Percentiles rank a stretch among this genome's conserved stretches.
Evolutionary conservation across 2,329 filamentous ascomycete species (phyloP).

Genomic region (Lomentospora prolificans): DNA sequence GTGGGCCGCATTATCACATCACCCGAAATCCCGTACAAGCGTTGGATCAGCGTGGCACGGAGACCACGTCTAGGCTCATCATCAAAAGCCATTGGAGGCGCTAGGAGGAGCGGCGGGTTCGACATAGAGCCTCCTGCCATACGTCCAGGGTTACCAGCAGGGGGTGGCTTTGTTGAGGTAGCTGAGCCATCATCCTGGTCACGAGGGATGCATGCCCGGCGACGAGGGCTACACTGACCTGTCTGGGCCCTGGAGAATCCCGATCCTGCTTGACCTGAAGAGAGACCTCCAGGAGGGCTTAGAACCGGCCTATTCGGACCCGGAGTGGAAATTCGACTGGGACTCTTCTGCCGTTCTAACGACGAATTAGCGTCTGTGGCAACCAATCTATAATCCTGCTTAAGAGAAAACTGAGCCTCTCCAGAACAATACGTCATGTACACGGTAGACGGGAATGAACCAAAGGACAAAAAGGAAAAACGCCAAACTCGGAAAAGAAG

Average conservation of each 20-base stretch:
- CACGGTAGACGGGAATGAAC: too few species aligned
- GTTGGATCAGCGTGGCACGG: neutral
- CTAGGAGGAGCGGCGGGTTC: constrained; percentile 10
- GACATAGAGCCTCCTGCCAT: constrained; percentile 13
- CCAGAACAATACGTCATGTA: too few species aligned
- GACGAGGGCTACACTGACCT: neutral
- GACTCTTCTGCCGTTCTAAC: neutral
- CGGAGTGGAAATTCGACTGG: neutral
- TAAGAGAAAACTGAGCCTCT: too few species aligned
- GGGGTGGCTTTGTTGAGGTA: constrained; percentile 9
- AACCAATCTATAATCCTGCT: too few species aligned
- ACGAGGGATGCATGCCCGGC: constrained; percentile 9
- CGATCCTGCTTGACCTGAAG: neutral
- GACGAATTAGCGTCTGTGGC: neutral
- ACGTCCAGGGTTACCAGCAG: constrained; percentile 14
- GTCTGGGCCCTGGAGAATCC: neutral
- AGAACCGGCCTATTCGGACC: neutral
- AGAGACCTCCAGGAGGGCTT: neutral
- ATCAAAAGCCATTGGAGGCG: constrained; percentile 5
- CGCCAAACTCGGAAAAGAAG: too few species aligned
- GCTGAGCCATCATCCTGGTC: constrained; percentile 11
- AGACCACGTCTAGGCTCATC: neutral
- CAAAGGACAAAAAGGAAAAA: too few species aligned
- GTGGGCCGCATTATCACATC: constrained; percentile 17
- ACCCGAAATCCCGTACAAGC: neutral